These are phyloP conservation scores for Porodaedalea pini DNA, from an alignment of 1,284 basidiomycete genomes.

Conservation along the genomic window DNA sequence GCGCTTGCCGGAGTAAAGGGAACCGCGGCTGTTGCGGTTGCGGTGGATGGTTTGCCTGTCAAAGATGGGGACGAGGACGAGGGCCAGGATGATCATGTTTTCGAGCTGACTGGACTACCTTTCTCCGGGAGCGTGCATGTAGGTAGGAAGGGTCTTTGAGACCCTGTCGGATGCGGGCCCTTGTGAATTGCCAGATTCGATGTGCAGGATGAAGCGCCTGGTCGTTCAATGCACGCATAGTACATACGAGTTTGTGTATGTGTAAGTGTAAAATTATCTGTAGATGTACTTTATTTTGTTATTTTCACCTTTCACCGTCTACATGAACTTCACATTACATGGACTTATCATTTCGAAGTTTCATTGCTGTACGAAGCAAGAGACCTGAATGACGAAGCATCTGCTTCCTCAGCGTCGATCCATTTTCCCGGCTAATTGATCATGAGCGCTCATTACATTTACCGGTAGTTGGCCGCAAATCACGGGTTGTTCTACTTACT, in stretches of 20 bases:
- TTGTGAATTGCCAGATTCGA: too few species aligned
- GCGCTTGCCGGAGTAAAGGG: constrained; percentile 70
- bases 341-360: too few species aligned
- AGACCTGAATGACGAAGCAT: too few species aligned
- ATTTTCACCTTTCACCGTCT: too few species aligned
- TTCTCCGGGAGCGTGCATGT: constrained; percentile 63
- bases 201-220: too few species aligned
- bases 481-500: neutral
- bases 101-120: constrained; percentile 60
- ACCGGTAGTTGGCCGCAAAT: neutral
- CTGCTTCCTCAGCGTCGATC: too few species aligned
- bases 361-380: too few species aligned
- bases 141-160: constrained; percentile 45
- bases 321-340: too few species aligned
- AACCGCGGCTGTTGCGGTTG: constrained; percentile 55
- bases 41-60: constrained; percentile 60
- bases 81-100: constrained; percentile 32
- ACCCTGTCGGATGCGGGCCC: neutral
- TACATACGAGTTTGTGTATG: too few species aligned
- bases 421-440: neutral
- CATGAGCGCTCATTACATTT: neutral
- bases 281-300: too few species aligned
- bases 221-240: too few species aligned
- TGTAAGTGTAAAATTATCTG: neutral
- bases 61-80: constrained; percentile 30